Conservation (phyloP, 1,139 yeast genomes). For the Candida tropicalis region DNA sequence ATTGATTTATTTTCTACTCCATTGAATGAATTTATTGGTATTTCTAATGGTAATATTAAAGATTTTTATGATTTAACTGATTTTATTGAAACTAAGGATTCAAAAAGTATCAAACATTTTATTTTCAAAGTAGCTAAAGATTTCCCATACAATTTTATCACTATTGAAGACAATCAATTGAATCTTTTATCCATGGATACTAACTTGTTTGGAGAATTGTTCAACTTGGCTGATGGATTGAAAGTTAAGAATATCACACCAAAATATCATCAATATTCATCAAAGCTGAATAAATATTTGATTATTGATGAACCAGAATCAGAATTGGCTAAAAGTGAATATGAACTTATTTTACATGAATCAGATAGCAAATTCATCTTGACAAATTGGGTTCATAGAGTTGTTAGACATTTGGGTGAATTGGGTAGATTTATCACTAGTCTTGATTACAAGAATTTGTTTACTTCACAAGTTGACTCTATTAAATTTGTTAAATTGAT, state of each 20-base stretch:
- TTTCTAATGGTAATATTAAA: constrained; percentile 13
- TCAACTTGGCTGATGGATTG: constrained; percentile 17
- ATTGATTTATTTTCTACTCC: constrained; percentile 18
- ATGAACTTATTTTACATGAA: constrained; percentile 36
- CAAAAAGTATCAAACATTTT: constrained; percentile 18
- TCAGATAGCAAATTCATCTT: constrained; percentile 26
- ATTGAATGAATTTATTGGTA: constrained; percentile 21
- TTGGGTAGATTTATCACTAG: constrained; percentile 32
- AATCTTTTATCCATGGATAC: constrained; percentile 12
- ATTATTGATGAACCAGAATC: constrained; percentile 35
- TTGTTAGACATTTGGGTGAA: constrained; percentile 37
- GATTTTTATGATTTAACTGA: constrained; percentile 33
- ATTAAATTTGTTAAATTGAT: constrained; percentile 40
- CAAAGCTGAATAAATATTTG: constrained; percentile 13
- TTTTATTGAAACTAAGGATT: constrained; percentile 25
- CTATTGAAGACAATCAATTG: constrained; percentile 13
- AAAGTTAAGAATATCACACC: constrained; percentile 12
- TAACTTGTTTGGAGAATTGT: constrained; percentile 15
- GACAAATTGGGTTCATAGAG: constrained; percentile 33
- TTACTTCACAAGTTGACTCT: constrained; percentile 7
- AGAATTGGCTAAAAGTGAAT: constrained; percentile 28
- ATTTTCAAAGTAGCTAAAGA: constrained; percentile 14
- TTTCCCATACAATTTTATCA: constrained; percentile 15
- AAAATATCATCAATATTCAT: constrained; percentile 12
- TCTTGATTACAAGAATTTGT: constrained; percentile 8